Conservation (phyloP, 1,284 basidiomycete species). For the Clitocybe nebularis region DNA sequence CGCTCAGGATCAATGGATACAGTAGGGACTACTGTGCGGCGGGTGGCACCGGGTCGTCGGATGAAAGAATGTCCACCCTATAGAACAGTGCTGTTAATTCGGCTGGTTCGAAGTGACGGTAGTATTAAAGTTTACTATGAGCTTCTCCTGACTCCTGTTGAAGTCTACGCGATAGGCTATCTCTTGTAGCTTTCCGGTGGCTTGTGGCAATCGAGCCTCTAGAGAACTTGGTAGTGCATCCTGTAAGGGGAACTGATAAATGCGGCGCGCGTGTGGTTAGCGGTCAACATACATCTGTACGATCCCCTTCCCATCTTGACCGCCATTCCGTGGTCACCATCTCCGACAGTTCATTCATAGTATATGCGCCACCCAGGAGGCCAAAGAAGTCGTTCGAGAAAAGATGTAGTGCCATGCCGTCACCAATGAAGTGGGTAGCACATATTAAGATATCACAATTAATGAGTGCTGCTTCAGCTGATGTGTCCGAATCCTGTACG, state of each 20-base stretch:
- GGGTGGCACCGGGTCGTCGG: slow-evolving; percentile 36
- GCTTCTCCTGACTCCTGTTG: slow-evolving; percentile 43
- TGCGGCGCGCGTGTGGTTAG: background rate
- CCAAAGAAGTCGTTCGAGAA: slow-evolving; percentile 72
- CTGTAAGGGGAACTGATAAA: background rate
- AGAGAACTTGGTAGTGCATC: slow-evolving; percentile 44
- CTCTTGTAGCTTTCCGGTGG: slow-evolving; percentile 34
- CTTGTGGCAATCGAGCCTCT: slow-evolving; percentile 48
- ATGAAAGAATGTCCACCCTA: slow-evolving; percentile 71
- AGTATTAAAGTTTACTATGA: slow-evolving; percentile 33
- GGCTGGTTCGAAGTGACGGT: background rate
- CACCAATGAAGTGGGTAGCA: slow-evolving; percentile 72
- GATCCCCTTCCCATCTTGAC: slow-evolving; percentile 35
- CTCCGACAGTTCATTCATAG: slow-evolving; percentile 37
- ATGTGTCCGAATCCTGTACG: background rate
- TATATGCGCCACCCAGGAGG: slow-evolving; percentile 44
- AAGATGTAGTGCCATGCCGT: slow-evolving; percentile 75
- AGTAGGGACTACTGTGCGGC: slow-evolving; percentile 65
- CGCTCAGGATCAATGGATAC: slow-evolving; percentile 48
- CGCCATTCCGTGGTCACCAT: slow-evolving; percentile 48
- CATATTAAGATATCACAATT: slow-evolving; percentile 60
- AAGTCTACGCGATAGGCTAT: slow-evolving; percentile 56
- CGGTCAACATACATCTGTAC: slow-evolving; percentile 18
- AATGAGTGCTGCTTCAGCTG: background rate
- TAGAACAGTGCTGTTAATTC: background rate